Evolutionary conservation across 2,329 filamentous ascomycete species (phyloP).

Genomic region (Aschersonia sp.): DNA sequence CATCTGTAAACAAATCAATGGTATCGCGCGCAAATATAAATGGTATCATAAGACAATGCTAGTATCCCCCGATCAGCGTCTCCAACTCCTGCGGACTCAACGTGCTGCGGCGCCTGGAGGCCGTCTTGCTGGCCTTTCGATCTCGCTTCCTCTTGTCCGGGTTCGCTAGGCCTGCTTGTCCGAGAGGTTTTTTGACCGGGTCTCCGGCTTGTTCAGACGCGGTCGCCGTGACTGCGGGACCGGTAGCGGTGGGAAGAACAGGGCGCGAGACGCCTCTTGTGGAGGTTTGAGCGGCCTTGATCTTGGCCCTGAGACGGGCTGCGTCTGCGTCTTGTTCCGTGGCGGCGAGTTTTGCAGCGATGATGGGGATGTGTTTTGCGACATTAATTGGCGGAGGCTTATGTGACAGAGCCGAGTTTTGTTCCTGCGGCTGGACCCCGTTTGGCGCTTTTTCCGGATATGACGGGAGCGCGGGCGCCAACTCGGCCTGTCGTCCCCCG

Average conservation of each 20-base stretch:
- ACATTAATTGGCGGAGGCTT: no score
- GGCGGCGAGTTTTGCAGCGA: slow-evolving; percentile 49
- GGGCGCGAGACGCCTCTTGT: slow-evolving; percentile 17
- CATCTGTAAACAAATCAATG: background rate
- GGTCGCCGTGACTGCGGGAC: no score
- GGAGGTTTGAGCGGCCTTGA: slow-evolving; percentile 34
- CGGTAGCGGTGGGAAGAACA: slow-evolving; percentile 5
- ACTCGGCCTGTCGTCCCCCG: no score
- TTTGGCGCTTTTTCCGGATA: background rate
- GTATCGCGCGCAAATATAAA: no score
- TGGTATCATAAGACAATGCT: background rate
- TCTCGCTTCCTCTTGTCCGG: slow-evolving; percentile 34
- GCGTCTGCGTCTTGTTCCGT: slow-evolving; percentile 51
- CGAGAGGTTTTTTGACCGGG: no score
- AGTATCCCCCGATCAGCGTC: slow-evolving; percentile 36
- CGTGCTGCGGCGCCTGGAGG: slow-evolving; percentile 57
- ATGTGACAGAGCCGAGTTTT: background rate
- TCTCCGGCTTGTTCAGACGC: no score
- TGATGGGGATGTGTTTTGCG: slow-evolving; percentile 11
- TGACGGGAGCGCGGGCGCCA: no score
- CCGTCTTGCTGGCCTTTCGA: slow-evolving; percentile 36
- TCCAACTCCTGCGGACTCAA: slow-evolving; percentile 63
- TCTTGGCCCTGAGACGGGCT: slow-evolving; percentile 46
- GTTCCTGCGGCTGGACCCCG: background rate
- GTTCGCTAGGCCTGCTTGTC: slow-evolving; percentile 6